Evolutionary conservation across 2,329 filamentous ascomycete genomes (phyloP).

Genomic region (Ophiostoma piceae): DNA sequence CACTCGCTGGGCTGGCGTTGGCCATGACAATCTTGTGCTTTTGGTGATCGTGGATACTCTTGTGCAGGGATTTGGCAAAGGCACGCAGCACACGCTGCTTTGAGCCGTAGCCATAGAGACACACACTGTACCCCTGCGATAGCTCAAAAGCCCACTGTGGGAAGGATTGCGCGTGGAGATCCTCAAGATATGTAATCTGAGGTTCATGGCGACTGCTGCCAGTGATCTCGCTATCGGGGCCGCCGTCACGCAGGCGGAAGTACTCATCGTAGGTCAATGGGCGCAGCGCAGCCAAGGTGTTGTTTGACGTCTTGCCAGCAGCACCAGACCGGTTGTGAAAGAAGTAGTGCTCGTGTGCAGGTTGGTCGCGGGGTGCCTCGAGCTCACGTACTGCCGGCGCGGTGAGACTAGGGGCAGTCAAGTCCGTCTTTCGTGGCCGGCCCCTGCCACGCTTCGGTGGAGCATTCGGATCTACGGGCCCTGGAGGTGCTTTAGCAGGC

Average conservation of each 20-base stretch:
- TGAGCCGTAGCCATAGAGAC: conserved; percentile 87
- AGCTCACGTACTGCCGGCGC: conserved; percentile 39
- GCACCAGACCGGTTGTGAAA: conserved; percentile 80
- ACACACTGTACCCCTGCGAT: conserved; percentile 77
- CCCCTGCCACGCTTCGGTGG: conserved; percentile 33
- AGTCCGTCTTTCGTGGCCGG: conserved; percentile 25
- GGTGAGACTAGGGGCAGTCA: conserved; percentile 32
- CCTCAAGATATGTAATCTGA: conserved; percentile 66
- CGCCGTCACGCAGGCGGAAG: conserved; percentile 62
- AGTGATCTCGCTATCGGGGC: conserved; percentile 38
- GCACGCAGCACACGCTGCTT: conserved; percentile 70
- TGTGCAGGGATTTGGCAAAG: conserved; percentile 68
- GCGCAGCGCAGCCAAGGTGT: conserved; percentile 67
- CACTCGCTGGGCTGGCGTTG: conserved; percentile 63
- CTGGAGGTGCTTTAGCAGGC: conserved; percentile 25
- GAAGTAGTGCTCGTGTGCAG: conserved; percentile 88
- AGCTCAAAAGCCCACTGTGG: conserved; percentile 92
- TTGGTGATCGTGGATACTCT: conserved; percentile 36
- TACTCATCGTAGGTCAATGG: conserved; percentile 90
- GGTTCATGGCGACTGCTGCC: conserved; percentile 55
- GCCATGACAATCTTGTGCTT: conserved; percentile 66
- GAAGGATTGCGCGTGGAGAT: conserved; percentile 74
- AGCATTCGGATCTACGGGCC: conserved; percentile 34
- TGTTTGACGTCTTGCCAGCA: conserved; percentile 72
- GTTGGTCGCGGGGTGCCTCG: conserved; percentile 74